Conservation (phyloP, 176 grass and related monocot genomes). For the Puccinellia tenuiflora region DNA sequence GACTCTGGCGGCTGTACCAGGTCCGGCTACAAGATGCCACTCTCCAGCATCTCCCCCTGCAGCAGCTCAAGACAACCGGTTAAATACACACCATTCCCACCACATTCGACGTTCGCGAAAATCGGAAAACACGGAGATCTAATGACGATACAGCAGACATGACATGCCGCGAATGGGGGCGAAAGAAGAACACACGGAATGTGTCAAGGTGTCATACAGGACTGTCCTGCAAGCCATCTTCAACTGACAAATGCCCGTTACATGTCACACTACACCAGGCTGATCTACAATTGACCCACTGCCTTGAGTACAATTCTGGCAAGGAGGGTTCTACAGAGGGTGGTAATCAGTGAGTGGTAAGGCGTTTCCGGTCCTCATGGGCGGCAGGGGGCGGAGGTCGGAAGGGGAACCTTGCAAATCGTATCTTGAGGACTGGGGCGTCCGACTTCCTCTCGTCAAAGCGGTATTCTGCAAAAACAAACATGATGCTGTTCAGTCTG, state of each 20-base stretch:
- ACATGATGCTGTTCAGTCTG: not conserved
- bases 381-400: conserved; percentile 1
- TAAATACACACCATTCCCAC: not conserved
- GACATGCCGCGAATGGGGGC: not conserved
- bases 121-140: not conserved
- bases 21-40: not conserved
- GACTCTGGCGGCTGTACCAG: not conserved
- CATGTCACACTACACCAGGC: not conserved
- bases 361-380: not conserved
- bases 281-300: not conserved
- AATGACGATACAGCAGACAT: not conserved
- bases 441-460: conserved; percentile 74
- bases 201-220: not conserved
- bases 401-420: conserved; percentile 81
- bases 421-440: conserved; percentile 32
- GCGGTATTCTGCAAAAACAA: conserved; percentile 51
- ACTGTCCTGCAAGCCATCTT: not conserved
- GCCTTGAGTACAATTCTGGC: not conserved
- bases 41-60: not conserved
- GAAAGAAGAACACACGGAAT: not conserved
- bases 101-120: not conserved
- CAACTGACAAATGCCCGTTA: not conserved
- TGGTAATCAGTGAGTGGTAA: not conserved
- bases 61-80: not conserved
- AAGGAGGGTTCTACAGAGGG: not conserved